Conservation (phyloP, 192 early-diverging fungal genomes). For the Powellomyces hirtus region DNA sequence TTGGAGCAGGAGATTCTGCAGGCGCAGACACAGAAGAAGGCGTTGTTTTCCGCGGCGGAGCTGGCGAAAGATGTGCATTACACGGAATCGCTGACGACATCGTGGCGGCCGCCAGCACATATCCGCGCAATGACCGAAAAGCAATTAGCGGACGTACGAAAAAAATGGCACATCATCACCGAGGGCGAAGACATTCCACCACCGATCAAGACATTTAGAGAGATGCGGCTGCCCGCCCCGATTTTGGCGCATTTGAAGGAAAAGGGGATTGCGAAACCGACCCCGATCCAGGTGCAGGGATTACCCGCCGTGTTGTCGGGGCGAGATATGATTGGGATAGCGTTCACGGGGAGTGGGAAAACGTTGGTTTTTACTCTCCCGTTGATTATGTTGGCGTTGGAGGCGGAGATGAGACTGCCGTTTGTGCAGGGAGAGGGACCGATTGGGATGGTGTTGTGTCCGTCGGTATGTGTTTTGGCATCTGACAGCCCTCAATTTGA, state of each 20-base stretch:
- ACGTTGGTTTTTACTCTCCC: conserved; percentile 93
- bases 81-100: conserved; percentile 79
- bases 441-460: conserved; percentile 90
- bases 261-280: conserved; percentile 84
- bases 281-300: conserved; percentile 98
- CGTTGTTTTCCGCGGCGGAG: conserved; percentile 81
- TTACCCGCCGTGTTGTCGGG: conserved; percentile 86
- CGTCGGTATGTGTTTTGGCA: conserved; percentile 61
- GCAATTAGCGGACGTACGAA: conserved; percentile 57
- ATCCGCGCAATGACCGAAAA: conserved; percentile 59
- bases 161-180: conserved; percentile 84
- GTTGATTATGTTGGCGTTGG: conserved; percentile 88
- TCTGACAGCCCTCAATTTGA: neutral
- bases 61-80: conserved; percentile 85
- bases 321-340: conserved; percentile 94
- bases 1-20: conserved; percentile 79
- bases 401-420: conserved; percentile 84
- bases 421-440: conserved; percentile 85
- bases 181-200: conserved; percentile 86
- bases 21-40: conserved; percentile 75
- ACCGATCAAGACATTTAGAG: conserved; percentile 74
- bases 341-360: conserved; percentile 97
- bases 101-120: conserved; percentile 78
- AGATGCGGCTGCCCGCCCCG: conserved; percentile 80
- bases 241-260: conserved; percentile 75